Percentiles rank a stretch among this genome's conserved stretches.
These are phyloP conservation scores for Penicillium sp. DNA, from an alignment of 2,329 filamentous ascomycete species.

Conservation along the genomic window DNA sequence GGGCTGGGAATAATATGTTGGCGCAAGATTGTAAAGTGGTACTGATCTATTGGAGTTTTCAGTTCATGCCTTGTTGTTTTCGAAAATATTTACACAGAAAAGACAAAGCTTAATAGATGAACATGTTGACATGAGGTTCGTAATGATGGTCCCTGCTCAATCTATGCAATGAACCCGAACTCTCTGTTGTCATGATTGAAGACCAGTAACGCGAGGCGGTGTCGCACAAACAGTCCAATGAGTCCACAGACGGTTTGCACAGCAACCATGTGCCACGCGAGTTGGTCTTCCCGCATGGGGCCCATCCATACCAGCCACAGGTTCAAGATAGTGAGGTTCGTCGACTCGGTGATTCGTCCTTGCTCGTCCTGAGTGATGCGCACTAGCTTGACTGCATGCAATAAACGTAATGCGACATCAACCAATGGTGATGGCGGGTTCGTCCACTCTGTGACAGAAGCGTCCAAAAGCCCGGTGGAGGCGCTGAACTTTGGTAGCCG, in stretches of 20 bases:
- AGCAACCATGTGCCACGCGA: constrained; percentile 77
- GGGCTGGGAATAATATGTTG: neutral
- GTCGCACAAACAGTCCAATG: constrained; percentile 81
- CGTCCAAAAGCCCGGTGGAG: constrained; percentile 80
- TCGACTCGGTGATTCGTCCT: constrained; percentile 74
- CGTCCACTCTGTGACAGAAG: constrained; percentile 77
- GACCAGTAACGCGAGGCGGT: constrained; percentile 80
- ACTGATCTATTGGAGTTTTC: neutral
- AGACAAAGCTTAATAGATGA: neutral
- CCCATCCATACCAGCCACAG: constrained; percentile 96
- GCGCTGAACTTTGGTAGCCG: constrained; percentile 87
- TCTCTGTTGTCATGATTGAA: constrained; percentile 82
- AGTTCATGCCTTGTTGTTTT: neutral
- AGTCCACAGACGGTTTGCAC: constrained; percentile 77
- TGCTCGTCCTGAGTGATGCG: constrained; percentile 67
- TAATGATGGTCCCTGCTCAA: neutral
- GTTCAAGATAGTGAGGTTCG: constrained; percentile 91
- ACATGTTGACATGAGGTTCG: neutral
- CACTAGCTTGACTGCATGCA: constrained; percentile 69
- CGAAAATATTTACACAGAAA: constrained; percentile 16
- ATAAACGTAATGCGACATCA: constrained; percentile 64
- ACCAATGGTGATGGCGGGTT: constrained; percentile 69
- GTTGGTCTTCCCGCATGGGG: constrained; percentile 80
- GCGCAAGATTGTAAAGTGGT: neutral
- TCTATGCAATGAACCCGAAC: constrained; percentile 25